These are phyloP conservation scores for Excoecaria agallocha DNA, from an alignment of 345 rosid genomes.

Conservation along the genomic window DNA sequence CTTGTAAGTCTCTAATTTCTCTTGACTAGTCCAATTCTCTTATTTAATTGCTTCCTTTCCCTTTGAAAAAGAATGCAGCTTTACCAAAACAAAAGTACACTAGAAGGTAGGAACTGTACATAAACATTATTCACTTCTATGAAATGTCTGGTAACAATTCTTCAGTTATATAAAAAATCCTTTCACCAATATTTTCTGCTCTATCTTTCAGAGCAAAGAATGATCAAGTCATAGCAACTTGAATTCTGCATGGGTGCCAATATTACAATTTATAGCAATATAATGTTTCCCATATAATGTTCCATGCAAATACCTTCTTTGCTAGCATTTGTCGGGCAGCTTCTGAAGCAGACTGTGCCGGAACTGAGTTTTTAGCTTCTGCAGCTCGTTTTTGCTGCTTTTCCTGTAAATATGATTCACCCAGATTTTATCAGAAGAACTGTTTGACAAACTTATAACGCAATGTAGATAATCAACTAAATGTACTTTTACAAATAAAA, in stretches of 20 bases:
- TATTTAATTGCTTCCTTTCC: not conserved
- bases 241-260: no score
- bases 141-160: not conserved
- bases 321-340: conserved; percentile 59
- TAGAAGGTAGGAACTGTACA: not conserved
- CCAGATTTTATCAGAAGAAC: not conserved
- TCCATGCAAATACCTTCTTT: conserved; percentile 50
- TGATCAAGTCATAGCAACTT: no score
- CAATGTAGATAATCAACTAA: not conserved
- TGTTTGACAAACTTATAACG: not conserved
- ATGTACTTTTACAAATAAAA: not conserved
- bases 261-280: not conserved
- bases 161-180: not conserved
- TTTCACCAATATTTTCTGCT: not conserved
- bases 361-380: conserved; percentile 57
- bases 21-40: not conserved
- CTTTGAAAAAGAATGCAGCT: not conserved
- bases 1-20: not conserved
- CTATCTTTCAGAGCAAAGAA: not conserved
- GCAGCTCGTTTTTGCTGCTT: conserved; percentile 79
- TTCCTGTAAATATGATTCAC: conserved; percentile 47
- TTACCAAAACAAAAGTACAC: not conserved
- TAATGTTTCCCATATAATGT: not conserved
- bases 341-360: conserved; percentile 72
- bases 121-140: not conserved